Base-by-base conservation (phyloP, 129 eudicot genomes). In the Centaurea solstitialis region DNA sequence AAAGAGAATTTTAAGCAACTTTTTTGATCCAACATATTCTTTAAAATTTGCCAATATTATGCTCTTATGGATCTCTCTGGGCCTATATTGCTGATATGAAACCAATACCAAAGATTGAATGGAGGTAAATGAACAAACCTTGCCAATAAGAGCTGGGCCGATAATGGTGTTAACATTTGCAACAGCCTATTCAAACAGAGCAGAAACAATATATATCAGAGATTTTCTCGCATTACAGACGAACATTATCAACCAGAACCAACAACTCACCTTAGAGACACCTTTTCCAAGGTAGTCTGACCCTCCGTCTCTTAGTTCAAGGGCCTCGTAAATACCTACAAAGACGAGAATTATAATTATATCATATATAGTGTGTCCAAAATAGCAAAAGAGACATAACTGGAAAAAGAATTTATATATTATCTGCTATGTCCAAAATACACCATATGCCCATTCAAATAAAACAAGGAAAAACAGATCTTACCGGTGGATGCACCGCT, bases 401-500 rank as follows among this genome's bases (percentile, higher is more conserved):
- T 2, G 3, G 23, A 57, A 57, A 57, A 57, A 2, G n/a, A 5
- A 17, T 57, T 57, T 57, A 57, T 57, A 57, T 17, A n/a, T 53
- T 21, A 4, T 23, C 37, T 50, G 13, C 23, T 7, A 7, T 35
- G 11, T 33, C 6, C 33, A 78, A 66, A 68, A 17, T 0, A 17
- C 26, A 1, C 5, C 21, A 30, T 66, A 39, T 30, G 82, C 11
- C 15, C 5, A 22, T 20, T n/a, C 39, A 40, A 50, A 22, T 45
- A 15, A 15, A n/a, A 17, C 61, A 75, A 23, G 13, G 41, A 45
- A 47, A 22, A 70, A 59, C 70, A 71, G 66, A 73, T 86, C 85
- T 79, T 84, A 95, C 99, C 99, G 15, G 98, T 95, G 87, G 99
- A 95, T 85, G 99, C 99, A 82, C 99, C 99, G 78, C 99, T 93